Evolutionary conservation across 257 asterid species (phyloP), one percentile per base, ranked within the genome.

Genomic region (Henckelia pumila): DNA sequence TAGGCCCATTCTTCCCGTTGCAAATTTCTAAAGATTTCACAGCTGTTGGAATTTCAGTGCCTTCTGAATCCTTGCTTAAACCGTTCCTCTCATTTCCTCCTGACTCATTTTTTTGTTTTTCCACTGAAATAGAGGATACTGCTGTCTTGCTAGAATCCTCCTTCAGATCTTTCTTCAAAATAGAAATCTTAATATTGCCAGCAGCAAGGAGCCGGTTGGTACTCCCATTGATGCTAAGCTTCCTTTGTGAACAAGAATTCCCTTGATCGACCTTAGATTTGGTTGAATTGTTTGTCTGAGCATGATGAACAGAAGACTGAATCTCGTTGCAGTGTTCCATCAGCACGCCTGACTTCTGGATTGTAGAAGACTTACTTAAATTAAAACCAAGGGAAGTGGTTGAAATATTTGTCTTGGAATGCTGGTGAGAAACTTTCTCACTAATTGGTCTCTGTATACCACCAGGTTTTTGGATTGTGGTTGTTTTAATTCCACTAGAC

Each of bases 141-240:
- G 32, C 61, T 68, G 59, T 44, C 33, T 53, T 70, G 47, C 82
- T 81, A 71, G 76, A 83, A 66, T 81, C 83, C 67, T 71, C 85
- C 64, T 60, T 22, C 57, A 73, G 57, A 56, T 82, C 86, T 71
- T 74, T 82, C 69, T 81, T 73, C 61, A 70, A 59, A 75, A 80
- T 75, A 56, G 78, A 32, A 66, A 81, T 61, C 77, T 79, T 78
- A 59, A 77, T 56, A 84, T 77, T 75, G 40, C 80, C 91, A 66
- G 80, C 65, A 63, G 73, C 70, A 75, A 81, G 69, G 57, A 72
- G 68, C 78, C 79, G 84, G 72, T 68, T 76, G 67, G 72, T 60
- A 67, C 49, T 72, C 65, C 78, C 89, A 68, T 68, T 67, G 66
- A 74, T 71, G 19, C 64, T 70, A 44, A 60, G 58, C 58, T 58